Conservation (phyloP, 148 eudicot species). For the Arctostaphylos glauca region DNA sequence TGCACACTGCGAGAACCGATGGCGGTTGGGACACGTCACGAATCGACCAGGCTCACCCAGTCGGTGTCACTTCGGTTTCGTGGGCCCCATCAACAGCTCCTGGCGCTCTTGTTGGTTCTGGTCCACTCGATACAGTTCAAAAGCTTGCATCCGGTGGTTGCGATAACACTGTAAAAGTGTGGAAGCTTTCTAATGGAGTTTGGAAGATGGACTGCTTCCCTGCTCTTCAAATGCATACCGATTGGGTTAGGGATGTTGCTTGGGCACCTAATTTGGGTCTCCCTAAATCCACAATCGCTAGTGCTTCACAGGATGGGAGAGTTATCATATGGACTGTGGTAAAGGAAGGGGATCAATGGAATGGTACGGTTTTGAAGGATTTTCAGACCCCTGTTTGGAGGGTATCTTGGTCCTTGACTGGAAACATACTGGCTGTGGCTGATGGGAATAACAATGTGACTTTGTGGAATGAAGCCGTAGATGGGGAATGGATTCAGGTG, state of each 20-base stretch:
- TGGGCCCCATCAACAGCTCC: conserved; percentile 23
- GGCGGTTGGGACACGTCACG: conserved; percentile 17
- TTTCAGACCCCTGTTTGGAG: conserved; percentile 25
- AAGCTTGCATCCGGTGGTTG: conserved; percentile 26
- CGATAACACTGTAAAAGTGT: conserved; percentile 21
- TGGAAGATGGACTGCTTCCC: conserved; percentile 28
- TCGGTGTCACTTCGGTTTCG: conserved; percentile 20
- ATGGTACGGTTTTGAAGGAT: conserved; percentile 22
- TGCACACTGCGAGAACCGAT: conserved; percentile 12
- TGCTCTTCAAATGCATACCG: conserved; percentile 22
- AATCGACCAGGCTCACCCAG: conserved; percentile 18
- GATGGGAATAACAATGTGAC: conserved; percentile 19
- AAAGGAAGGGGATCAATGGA: conserved; percentile 22
- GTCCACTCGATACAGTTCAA: conserved; percentile 13
- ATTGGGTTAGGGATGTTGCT: conserved; percentile 24
- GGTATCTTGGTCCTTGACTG: conserved; percentile 19
- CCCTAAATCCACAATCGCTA: conserved; percentile 18
- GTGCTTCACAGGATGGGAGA: conserved; percentile 22
- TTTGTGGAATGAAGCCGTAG: conserved; percentile 19
- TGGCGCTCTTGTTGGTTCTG: conserved; percentile 19
- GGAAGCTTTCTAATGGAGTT: conserved; percentile 21
- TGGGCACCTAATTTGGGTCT: conserved; percentile 25
- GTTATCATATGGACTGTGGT: conserved; percentile 18
- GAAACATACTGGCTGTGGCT: conserved; percentile 20
- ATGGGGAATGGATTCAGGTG: conserved; percentile 22